Evolutionary conservation across 2,329 filamentous ascomycete genomes (phyloP), one percentile per base, ranked within the genome.

Genomic region (Ophiostoma piceae): DNA sequence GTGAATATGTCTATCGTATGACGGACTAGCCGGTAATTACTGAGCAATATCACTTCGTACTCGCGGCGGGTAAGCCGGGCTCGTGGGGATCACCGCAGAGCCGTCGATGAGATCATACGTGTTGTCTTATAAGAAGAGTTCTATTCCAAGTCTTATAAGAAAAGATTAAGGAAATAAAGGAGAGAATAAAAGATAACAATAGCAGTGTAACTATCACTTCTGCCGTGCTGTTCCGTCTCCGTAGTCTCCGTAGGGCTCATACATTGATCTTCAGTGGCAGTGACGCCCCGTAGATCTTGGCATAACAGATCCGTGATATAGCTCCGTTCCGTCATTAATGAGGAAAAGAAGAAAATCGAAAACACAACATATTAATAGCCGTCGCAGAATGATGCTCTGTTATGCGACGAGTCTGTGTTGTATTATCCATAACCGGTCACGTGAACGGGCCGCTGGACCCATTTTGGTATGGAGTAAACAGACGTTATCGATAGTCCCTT

Each of bases 21-120:
- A 57, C 51, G 51, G 51, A 57, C 51, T 57, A 9, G 22, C 51
- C 51, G 51, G 51, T 57, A 57, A 57, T 57, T 57, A 29, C 26
- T 29, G 26, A 29, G 26, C 26, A 26, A 16, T 26, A 5, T 57
- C 22, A 57, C 8, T 12, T 14, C n/a, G 22, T 57, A 26, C 22
- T 41, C 39, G 39, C 22, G 22, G 22, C 51, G 51, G 51, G 12
- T 57, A 57, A 22, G n/a, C 51, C 51, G 51, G 51, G n/a, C 22
- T 22, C 16, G 9, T 4, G 22, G 22, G 9, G 19, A 57, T 12
- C n/a, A 26, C 51, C n/a, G 47, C n/a, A 57, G 11, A n/a, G 51
- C 51, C 9, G n/a, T 26, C 43, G 43, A 19, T 9, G 43, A 47
- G 19, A 47, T 47, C 35, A 35, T 35, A 29, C 26, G 26, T 29